A percentile compares a stretch with the other conserved stretches of the same genome.
phyloP scores from a whole-genome alignment of 768 basidiomycete species.

The Gloeopeniophorella convolvens region DNA sequence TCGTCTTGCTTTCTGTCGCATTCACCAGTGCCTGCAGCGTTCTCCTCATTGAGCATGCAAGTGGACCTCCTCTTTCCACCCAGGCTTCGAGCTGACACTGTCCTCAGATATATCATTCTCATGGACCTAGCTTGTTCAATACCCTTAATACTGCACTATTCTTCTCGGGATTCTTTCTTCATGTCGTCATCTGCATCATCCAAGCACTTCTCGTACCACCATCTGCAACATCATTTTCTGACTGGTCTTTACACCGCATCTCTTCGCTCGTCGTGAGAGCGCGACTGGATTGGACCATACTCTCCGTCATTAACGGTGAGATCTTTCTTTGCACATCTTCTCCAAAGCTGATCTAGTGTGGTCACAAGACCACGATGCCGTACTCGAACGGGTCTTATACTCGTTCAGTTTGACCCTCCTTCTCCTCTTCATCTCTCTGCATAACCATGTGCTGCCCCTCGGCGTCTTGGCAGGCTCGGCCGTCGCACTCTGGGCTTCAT shows the following conservation, averaged over 20 bases:
- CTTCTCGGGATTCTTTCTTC: slow-evolving; percentile 22
- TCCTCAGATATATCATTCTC: slow-evolving; percentile 19
- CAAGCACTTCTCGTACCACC: slow-evolving; percentile 7
- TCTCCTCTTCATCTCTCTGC: slow-evolving; percentile 19
- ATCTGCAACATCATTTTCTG: slow-evolving; percentile 6
- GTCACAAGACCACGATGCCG: slow-evolving; percentile 28
- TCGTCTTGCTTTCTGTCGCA: slow-evolving; percentile 6
- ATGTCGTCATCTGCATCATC: slow-evolving; percentile 17
- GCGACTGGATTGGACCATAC: slow-evolving; percentile 7
- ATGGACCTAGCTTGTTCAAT: slow-evolving; percentile 7
- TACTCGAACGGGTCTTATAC: slow-evolving; percentile 24
- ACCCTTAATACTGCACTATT: slow-evolving; percentile 18
- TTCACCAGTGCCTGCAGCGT: slow-evolving; percentile 10
- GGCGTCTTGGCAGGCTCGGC: slow-evolving; percentile 21
- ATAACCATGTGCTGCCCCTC: slow-evolving; percentile 7
- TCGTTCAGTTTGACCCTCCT: slow-evolving; percentile 22
- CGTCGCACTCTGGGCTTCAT: slow-evolving; percentile 22
- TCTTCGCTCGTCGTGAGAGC: not conserved
- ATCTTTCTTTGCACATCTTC: not conserved
- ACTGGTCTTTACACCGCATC: slow-evolving; percentile 25
- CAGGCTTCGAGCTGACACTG: not conserved
- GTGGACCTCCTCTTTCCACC: not conserved
- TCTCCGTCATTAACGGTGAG: slow-evolving; percentile 15
- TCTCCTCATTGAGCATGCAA: slow-evolving; percentile 8
- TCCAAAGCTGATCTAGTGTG: not conserved